Percentiles rank a stretch among this genome's conserved stretches.
These are phyloP conservation scores for Populus euphratica DNA, from an alignment of 345 rosid genomes.

Conservation along the genomic window DNA sequence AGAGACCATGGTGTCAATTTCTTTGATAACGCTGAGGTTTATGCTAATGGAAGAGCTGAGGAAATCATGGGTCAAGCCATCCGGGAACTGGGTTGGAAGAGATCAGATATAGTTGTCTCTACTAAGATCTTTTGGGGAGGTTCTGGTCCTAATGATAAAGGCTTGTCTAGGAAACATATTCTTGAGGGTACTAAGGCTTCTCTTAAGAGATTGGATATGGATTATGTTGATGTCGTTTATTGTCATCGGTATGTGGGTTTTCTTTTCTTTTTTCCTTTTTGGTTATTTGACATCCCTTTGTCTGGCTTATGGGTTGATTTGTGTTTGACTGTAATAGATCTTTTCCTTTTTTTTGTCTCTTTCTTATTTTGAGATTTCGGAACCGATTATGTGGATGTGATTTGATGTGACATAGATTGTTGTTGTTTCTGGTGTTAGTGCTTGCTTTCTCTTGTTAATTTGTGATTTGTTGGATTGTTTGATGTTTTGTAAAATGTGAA, in stretches of 20 bases:
- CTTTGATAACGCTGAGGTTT: conserved; percentile 99
- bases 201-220: conserved; percentile 88
- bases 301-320: background rate
- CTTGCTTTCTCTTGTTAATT: background rate
- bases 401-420: background rate
- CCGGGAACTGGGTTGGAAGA: conserved; percentile 96
- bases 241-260: conserved; percentile 56
- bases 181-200: conserved; percentile 94
- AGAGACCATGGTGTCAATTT: conserved; percentile 88
- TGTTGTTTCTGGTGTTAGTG: background rate
- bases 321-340: background rate
- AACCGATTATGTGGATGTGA: background rate
- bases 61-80: conserved; percentile 99
- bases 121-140: conserved; percentile 99
- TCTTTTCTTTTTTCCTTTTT: background rate
- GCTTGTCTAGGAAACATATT: conserved; percentile 82
- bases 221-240: conserved; percentile 80
- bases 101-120: conserved; percentile 83
- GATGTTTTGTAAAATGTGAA: background rate
- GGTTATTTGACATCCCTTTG: background rate
- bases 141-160: conserved; percentile 90
- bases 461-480: background rate
- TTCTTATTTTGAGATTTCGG: background rate
- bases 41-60: conserved; percentile 94
- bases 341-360: no score